Evolutionary conservation across 2,329 filamentous ascomycete genomes (phyloP).

Genomic region (Corinectria fuckeliana): DNA sequence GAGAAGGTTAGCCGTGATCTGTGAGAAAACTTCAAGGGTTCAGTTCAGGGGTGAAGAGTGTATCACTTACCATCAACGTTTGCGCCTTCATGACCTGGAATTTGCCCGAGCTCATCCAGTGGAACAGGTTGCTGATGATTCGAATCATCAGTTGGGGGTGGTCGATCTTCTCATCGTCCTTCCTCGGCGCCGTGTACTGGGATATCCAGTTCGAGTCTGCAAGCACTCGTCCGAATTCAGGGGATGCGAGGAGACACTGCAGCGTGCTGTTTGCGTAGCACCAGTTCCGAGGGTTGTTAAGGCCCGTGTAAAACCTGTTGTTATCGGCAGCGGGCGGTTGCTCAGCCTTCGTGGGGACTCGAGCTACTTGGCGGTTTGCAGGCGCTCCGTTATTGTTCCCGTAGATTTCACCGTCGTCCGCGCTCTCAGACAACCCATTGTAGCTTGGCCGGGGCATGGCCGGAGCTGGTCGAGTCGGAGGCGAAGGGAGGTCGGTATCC

Average conservation of each 20-base stretch:
- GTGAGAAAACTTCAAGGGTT: too few relatives aligned
- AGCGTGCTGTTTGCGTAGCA: conserved; percentile 95
- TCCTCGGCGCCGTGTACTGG: conserved; percentile 72
- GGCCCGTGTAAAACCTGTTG: conserved; percentile 58
- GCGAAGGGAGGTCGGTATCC: conserved; percentile 57
- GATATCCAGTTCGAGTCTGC: conserved; percentile 64
- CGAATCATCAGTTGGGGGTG: conserved; percentile 66
- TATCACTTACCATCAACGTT: conserved; percentile 61
- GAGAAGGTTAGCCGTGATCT: conserved; percentile 28
- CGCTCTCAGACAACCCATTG: conserved; percentile 68
- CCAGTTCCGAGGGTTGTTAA: conserved; percentile 80
- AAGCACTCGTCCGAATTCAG: conserved; percentile 70
- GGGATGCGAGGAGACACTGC: conserved; percentile 80
- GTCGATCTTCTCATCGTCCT: conserved; percentile 60
- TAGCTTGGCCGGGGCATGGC: conserved; percentile 76
- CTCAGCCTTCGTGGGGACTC: conserved; percentile 47
- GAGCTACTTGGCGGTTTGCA: conserved; percentile 46
- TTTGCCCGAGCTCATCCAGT: conserved; percentile 61
- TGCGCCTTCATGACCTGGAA: conserved; percentile 59
- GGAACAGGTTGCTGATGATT: conserved; percentile 64
- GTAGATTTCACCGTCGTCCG: conserved; percentile 45
- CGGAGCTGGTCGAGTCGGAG: conserved; percentile 72
- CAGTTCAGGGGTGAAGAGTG: background rate
- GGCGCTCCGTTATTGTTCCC: conserved; percentile 49
- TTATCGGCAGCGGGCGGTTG: conserved; percentile 54